Evolutionary conservation across 164 flowering plant genomes (phyloP).

Genomic region (Amborella trichopoda): DNA sequence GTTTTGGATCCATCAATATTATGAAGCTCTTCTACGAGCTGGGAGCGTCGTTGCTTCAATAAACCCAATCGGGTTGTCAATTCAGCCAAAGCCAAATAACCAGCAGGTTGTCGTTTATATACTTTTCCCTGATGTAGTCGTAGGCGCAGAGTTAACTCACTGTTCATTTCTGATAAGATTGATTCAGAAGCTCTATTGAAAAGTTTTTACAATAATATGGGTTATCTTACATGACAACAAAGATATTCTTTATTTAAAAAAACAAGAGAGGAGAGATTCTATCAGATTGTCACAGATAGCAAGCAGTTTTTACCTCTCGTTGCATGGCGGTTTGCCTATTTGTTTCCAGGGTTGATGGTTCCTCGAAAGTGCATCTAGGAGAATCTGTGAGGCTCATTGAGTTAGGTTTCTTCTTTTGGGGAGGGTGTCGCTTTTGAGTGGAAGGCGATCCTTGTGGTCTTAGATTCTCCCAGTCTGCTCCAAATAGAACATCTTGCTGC

Average conservation of each 20-base stretch:
- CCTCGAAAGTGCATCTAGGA: background rate
- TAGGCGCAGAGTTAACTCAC: conserved; percentile 4
- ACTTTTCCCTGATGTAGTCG: conserved; percentile 30
- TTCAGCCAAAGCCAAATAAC: conserved; percentile 58
- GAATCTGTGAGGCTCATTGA: background rate
- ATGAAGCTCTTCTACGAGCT: conserved; percentile 55
- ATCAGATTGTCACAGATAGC: no score
- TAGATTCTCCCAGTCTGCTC: background rate
- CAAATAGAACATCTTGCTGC: conserved; percentile 2
- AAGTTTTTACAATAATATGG: background rate
- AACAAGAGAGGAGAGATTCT: no score
- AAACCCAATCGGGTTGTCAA: conserved; percentile 68
- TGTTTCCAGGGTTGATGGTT: no score
- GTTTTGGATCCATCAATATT: conserved; percentile 22
- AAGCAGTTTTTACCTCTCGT: no score
- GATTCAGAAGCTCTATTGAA: background rate
- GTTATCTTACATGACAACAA: no score
- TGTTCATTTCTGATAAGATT: conserved; percentile 1
- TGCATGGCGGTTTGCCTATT: no score
- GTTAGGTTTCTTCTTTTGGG: background rate
- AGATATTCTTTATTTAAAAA: no score
- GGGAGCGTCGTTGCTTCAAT: conserved; percentile 64
- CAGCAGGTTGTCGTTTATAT: no score
- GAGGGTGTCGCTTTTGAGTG: background rate
- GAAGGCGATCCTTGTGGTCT: background rate